Base-by-base conservation (phyloP, 495 filamentous ascomycete genomes). In the Neurospora discreta region DNA sequence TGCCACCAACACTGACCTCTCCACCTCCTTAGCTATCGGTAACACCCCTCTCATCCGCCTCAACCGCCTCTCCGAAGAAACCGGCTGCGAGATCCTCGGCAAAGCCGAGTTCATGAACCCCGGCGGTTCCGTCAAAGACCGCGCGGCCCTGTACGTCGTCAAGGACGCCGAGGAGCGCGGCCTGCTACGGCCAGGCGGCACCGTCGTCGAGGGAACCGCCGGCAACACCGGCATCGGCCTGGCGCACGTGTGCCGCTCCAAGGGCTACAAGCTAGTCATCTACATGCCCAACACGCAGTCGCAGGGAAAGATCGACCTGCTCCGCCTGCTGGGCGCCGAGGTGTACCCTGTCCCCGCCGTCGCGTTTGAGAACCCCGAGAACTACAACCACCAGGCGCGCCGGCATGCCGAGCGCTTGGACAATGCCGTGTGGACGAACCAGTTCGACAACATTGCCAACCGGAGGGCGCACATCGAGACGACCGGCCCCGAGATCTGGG, bases 251-350 rank as follows among this genome's bases (percentile, higher is more conserved):
- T 99, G 95, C 81, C 90, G 95, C 58, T 92, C 91, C 36, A 92
- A 92, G 78, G 96, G 95, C 36, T 98, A 99, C 87, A 89, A 91
- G 78, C 88, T 97, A 26, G 94, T 98, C 70, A 99, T 99, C 78
- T 99, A 98, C 87, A 99, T 99, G 95, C 95, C 95, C 76, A 90
- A 99, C 85, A 98, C 95, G 46, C 95, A 99, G 82, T 97, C 93
- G 52, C 95, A 97, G 80, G 95, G 95, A 76, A 99, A 99, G 85
- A 91, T 99, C 78, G 96, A 99, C 81, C 85, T 99, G 72, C 84
- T 99, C 52, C 87, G 95, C 9, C 81, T 99, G 71, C 87, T 99
- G 20, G 95, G 95, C 71, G 95, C 95, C n/a, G 94, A 98, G 78
- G 95, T 99, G 15, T 93, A 94, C 81, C 95, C 95, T n/a, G 95